Percentiles rank a stretch among this genome's conserved stretches.
Evolutionary conservation across 192 early-diverging fungal species (phyloP).

Genomic region (Coemansia sp.): DNA sequence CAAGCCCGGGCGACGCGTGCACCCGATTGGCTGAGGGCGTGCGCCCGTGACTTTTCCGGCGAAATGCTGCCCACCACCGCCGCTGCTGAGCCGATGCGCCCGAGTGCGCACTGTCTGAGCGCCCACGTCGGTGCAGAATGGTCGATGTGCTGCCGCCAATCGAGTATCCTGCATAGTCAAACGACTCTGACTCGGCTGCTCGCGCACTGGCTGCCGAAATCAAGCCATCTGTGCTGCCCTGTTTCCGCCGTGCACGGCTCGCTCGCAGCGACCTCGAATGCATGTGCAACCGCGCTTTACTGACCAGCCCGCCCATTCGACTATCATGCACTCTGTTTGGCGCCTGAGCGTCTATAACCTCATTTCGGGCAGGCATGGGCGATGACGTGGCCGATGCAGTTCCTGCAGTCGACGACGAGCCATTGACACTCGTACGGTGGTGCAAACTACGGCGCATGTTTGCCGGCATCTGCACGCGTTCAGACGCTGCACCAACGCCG

Average conservation of each 20-base stretch:
- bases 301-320: slow-evolving; percentile 12
- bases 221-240: slow-evolving; percentile 3
- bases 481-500: background rate
- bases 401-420: slow-evolving; percentile 16
- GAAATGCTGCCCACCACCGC: slow-evolving; percentile 17
- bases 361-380: slow-evolving; percentile 6
- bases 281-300: slow-evolving; percentile 8
- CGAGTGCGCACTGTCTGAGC: slow-evolving; percentile 9
- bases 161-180: slow-evolving; percentile 27
- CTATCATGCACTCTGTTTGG: slow-evolving; percentile 3
- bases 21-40: background rate
- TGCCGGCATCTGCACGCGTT: background rate
- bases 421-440: slow-evolving; percentile 3
- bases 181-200: slow-evolving; percentile 18
- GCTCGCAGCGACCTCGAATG: background rate
- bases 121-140: slow-evolving; percentile 19
- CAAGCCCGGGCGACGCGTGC: background rate
- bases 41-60: slow-evolving; percentile 6
- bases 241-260: slow-evolving; percentile 10
- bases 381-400: slow-evolving; percentile 4
- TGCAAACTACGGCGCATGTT: background rate
- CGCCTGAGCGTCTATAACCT: background rate
- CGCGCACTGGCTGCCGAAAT: background rate
- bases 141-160: slow-evolving; percentile 42
- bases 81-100: background rate